Evolutionary conservation across 2,329 filamentous ascomycete genomes (phyloP).

Genomic region (Fusarium newnesense): DNA sequence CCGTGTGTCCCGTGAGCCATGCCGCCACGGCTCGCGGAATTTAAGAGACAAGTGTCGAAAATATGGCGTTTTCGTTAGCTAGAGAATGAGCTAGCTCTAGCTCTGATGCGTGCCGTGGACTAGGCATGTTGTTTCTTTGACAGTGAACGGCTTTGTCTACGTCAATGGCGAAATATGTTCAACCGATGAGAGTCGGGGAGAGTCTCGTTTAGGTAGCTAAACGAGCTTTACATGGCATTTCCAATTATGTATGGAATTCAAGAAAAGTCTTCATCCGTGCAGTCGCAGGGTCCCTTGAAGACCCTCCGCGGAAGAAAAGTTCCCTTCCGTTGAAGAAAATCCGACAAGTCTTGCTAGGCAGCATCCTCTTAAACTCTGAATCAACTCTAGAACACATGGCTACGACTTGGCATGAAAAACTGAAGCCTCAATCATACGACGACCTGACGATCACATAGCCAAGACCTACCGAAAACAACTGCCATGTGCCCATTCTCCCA

Average conservation of each 20-base stretch:
- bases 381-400: not conserved
- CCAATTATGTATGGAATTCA: not conserved
- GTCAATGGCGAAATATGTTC: not conserved
- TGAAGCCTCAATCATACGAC: conserved; percentile 2
- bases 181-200: not conserved
- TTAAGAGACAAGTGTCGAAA: not conserved
- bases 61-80: not conserved
- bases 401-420: not conserved
- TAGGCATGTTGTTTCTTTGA: not conserved
- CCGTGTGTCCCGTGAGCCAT: not conserved
- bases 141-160: not conserved
- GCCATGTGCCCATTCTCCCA: not conserved
- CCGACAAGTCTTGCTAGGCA: not conserved
- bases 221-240: no score
- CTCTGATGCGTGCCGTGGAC: no score
- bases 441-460: not conserved
- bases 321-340: not conserved
- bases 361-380: no score
- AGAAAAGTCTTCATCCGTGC: not conserved
- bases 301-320: not conserved
- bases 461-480: not conserved
- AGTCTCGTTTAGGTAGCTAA: rapidly evolving
- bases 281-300: not conserved
- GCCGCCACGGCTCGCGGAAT: not conserved
- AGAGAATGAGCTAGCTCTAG: no score